Evolutionary conservation across 768 basidiomycete genomes (phyloP), one percentile per base, ranked within the genome.

Genomic region (Amanita exitialis): DNA sequence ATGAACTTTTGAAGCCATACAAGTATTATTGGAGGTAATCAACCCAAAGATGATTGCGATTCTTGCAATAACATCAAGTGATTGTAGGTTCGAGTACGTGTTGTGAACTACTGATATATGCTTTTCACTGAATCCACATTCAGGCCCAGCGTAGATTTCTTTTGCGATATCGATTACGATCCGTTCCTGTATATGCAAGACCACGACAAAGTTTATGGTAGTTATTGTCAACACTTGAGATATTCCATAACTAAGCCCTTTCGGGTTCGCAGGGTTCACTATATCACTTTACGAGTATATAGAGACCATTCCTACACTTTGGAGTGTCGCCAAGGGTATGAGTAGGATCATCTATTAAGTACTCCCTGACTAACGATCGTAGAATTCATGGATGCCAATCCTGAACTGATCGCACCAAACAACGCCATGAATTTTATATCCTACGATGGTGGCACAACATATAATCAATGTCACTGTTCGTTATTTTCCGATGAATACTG

Each of bases 161-260:
- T 85, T 71, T 96, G 92, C 60, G 90, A 96, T 57, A 60, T 91
- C 51, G 79, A 90, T 62, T 83, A 83, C 56, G 90, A 93, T 59
- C 90, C 93, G 1, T 96, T 96, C 75, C 65, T 86, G 51, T 64
- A 85, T 53, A 94, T 96, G 92, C 75, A 90, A 62, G 84, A 90
- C 56, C 66, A 84, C 56, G 77, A 87, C 39, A 90, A 90, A 67
- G 78, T 86, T 39, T 96, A 96, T 59, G 91, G 91, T 78, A 58
- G 12, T 3, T n/a, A 36, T 41, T 25, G 13, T 21, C 20, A 41
- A 20, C 20, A 0, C 20, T 20, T 13, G 7, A 38, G 37, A n/a
- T 32, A 13, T 42, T 43, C 53, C 15, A n/a, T 0, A 32, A 5
- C 21, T 12, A 3, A 41, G 23, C 15, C 10, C 8, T 36, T 18